Evolutionary conservation across 306 rosid species (phyloP).

Genomic region (Vachellia pachyceras): DNA sequence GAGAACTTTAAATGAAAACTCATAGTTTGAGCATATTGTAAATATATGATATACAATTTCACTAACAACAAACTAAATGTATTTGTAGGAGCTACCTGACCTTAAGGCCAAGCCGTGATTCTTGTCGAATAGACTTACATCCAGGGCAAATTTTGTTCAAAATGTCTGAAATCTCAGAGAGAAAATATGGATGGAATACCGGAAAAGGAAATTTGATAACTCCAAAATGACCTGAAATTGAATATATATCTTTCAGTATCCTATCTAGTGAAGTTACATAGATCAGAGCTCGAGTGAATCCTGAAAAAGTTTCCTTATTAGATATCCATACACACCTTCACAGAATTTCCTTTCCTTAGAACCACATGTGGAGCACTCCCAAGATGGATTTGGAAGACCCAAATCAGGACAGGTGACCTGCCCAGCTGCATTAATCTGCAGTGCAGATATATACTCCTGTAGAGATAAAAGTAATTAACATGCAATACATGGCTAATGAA

Average conservation of each 20-base stretch:
- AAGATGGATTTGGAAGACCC: constrained; percentile 85
- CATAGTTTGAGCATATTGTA: not conserved
- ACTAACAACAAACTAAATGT: constrained; percentile 2
- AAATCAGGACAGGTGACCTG: constrained; percentile 80
- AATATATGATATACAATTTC: constrained; percentile 12
- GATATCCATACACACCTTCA: constrained; percentile 65
- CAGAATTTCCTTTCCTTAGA: constrained; percentile 56
- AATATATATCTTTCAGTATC: constrained; percentile 40
- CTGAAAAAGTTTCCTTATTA: constrained; percentile 32
- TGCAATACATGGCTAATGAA: constrained; percentile 19
- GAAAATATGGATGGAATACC: constrained; percentile 78
- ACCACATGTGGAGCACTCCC: constrained; percentile 80
- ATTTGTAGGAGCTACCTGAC: constrained; percentile 56
- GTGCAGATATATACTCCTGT: constrained; percentile 68
- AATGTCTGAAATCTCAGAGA: constrained; percentile 77
- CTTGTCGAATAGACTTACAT: constrained; percentile 70
- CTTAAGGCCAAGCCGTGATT: constrained; percentile 48
- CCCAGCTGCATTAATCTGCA: constrained; percentile 56
- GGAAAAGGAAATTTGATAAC: constrained; percentile 68
- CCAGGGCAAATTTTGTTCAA: constrained; percentile 85
- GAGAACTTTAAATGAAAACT: not conserved
- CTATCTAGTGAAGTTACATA: constrained; percentile 21
- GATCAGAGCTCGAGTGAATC: constrained; percentile 33
- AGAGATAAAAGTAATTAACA: constrained; percentile 39
- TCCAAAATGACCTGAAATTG: constrained; percentile 89